Evolutionary conservation across 345 rosid species (phyloP), one percentile per base, ranked within the genome.

Genomic region (Populus euphratica): DNA sequence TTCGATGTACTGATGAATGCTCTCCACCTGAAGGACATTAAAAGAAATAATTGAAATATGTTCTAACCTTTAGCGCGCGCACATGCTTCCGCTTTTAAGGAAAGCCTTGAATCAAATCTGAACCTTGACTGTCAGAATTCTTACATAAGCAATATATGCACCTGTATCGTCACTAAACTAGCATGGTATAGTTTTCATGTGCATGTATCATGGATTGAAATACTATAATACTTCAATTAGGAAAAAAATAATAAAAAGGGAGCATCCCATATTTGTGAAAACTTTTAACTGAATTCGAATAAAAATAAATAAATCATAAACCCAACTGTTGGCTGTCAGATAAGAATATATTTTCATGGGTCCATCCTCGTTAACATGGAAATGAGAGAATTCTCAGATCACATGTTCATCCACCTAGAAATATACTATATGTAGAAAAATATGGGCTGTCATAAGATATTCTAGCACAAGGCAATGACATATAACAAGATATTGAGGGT

Each of bases 1-100:
- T 82, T 90, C 96, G 59, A 96, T 91, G 80, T 90, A 89, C 29
- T 96, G 98, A 80, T 96, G 97, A 86, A 92, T 91, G 82, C 90
- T 85, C 86, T 96, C 99, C 72, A 85, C 98, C 99, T 96, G 77
- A 67, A 61, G 41, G 72, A 68, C 73, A 73, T 27, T 69, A 68
- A 41, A 49, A 25, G 27, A n/a, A 52, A 72, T 3, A 29, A 65
- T 7, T 68, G 27, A 80, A 70, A 59, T 65, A 65, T 41, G 52
- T 13, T 52, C 31, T 29, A 6, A 12, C 41, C 41, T 43, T 23
- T 47, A 41, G 47, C 63, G 16, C 17, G 16, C 25, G 6, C 4
- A 8, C 67, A 23, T 12, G 25, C 31, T 41, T 8, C 8, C 35
- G 43, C 29, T 17, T 68, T 67, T 49, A 68, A 52, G 66, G 35